Conservation (phyloP, 2,329 filamentous ascomycete genomes). For the Chrysosporium keratinophilum region DNA sequence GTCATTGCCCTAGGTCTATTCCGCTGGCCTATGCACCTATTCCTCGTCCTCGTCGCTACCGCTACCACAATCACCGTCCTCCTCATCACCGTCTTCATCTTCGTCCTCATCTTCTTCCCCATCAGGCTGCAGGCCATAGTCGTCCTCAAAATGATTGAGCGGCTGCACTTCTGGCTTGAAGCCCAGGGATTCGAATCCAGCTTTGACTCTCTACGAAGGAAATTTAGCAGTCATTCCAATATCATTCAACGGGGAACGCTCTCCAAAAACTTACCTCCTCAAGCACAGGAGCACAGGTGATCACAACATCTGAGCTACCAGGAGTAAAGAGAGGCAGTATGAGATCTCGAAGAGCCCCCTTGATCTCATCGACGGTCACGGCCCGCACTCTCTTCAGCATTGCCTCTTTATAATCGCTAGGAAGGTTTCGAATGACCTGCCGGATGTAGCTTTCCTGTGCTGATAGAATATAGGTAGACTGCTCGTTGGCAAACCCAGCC, state of each 20-base stretch:
- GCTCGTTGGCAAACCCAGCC: constrained; percentile 73
- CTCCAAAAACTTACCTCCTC: constrained; percentile 56
- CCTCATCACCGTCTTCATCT: constrained; percentile 48
- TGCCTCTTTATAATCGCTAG: constrained; percentile 65
- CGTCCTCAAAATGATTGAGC: constrained; percentile 73
- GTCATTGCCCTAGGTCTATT: background rate
- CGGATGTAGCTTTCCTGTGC: constrained; percentile 75
- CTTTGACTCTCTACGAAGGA: constrained; percentile 55
- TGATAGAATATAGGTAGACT: constrained; percentile 71
- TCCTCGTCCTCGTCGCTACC: constrained; percentile 3
- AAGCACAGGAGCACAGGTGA: constrained; percentile 80
- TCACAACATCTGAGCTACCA: constrained; percentile 68
- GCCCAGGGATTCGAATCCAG: constrained; percentile 61
- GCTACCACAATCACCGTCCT: constrained; percentile 24
- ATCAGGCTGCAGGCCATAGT: constrained; percentile 66
- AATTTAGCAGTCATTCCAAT: constrained; percentile 15
- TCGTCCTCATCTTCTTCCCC: constrained; percentile 51
- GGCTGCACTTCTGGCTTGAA: constrained; percentile 68
- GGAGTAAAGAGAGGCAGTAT: constrained; percentile 72
- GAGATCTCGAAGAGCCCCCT: constrained; percentile 59
- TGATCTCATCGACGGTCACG: constrained; percentile 68
- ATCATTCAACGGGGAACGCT: background rate
- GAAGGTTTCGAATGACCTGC: constrained; percentile 65
- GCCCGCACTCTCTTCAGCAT: constrained; percentile 66
- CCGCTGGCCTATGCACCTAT: background rate